A percentile compares a stretch with the other conserved stretches of the same genome.
Evolutionary conservation across 2,329 filamentous ascomycete genomes (phyloP).

Genomic region (Aureobasidium leucospermi): DNA sequence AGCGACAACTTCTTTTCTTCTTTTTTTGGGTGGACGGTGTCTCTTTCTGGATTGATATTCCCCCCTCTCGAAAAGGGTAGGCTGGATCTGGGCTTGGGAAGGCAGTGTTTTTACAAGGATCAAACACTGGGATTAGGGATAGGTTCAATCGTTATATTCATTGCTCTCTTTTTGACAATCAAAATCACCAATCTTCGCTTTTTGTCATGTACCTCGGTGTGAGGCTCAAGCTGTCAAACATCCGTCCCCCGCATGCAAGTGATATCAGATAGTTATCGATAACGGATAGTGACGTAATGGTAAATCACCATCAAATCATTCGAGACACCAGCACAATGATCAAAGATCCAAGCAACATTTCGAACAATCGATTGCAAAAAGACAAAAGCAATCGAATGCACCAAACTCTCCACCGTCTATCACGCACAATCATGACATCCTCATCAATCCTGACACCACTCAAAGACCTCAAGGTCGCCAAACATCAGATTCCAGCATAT

Average conservation of each 20-base stretch:
- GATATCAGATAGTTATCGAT: not conserved
- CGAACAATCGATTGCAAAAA: not conserved
- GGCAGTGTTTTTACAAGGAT: not conserved
- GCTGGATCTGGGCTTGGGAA: not conserved
- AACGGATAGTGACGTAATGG: not conserved
- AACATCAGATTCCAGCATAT: conserved; percentile 53
- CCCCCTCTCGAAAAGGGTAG: not conserved
- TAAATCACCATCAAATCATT: not conserved
- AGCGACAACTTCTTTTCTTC: not conserved
- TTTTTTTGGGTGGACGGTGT: conserved; percentile 1
- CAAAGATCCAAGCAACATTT: too few relatives aligned
- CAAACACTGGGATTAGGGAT: not conserved
- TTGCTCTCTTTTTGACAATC: too few relatives aligned
- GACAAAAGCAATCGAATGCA: not conserved
- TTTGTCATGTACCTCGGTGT: too few relatives aligned
- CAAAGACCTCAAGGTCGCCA: conserved; percentile 48
- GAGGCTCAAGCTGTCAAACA: too few relatives aligned
- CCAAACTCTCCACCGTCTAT: not conserved
- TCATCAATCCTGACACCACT: conserved; percentile 34
- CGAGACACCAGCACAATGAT: not conserved
- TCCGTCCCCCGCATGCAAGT: too few relatives aligned
- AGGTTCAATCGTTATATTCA: too few relatives aligned
- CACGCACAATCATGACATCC: not conserved
- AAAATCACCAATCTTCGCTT: too few relatives aligned
- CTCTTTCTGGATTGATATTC: not conserved